Conservation (phyloP, 768 basidiomycete genomes). For the Boletus insuetus region DNA sequence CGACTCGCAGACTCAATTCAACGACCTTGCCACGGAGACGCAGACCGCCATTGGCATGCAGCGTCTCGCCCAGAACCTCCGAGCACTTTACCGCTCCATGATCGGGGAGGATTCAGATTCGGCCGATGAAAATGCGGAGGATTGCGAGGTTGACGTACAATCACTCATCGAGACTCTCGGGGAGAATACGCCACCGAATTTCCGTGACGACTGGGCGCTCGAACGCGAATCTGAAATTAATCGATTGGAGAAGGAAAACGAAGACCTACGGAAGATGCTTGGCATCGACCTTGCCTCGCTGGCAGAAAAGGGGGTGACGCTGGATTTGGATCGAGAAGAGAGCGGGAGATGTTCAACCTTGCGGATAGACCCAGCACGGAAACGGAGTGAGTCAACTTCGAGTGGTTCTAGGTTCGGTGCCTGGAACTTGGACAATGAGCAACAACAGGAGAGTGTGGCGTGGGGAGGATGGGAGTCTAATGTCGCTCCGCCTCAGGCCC, state of each 20-base stretch:
- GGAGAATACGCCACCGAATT: conserved; percentile 36
- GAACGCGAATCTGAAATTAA: conserved; percentile 87
- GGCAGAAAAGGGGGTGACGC: conserved; percentile 47
- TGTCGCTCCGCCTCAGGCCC: conserved; percentile 29
- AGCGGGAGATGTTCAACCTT: conserved; percentile 34
- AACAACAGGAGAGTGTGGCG: conserved; percentile 19
- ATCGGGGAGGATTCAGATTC: conserved; percentile 52
- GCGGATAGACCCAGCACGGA: conserved; percentile 21
- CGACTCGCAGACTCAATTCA: conserved; percentile 53
- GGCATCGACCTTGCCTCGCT: conserved; percentile 65
- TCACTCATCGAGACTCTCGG: conserved; percentile 44
- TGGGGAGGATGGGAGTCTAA: conserved; percentile 32
- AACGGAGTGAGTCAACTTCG: conserved; percentile 27
- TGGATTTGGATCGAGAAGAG: conserved; percentile 48
- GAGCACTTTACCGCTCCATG: conserved; percentile 68
- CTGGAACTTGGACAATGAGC: conserved; percentile 33
- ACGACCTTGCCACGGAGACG: conserved; percentile 56
- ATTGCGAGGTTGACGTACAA: conserved; percentile 41
- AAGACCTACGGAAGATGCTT: conserved; percentile 67
- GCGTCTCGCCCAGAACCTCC: conserved; percentile 67
- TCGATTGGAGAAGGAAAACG: conserved; percentile 82
- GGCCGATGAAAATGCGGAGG: conserved; percentile 26
- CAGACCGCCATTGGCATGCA: conserved; percentile 66
- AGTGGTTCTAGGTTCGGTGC: conserved; percentile 20
- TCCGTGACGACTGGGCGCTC: conserved; percentile 75